phyloP scores from a whole-genome alignment of 2,329 filamentous ascomycete genomes.

The Apiospora marii region DNA sequence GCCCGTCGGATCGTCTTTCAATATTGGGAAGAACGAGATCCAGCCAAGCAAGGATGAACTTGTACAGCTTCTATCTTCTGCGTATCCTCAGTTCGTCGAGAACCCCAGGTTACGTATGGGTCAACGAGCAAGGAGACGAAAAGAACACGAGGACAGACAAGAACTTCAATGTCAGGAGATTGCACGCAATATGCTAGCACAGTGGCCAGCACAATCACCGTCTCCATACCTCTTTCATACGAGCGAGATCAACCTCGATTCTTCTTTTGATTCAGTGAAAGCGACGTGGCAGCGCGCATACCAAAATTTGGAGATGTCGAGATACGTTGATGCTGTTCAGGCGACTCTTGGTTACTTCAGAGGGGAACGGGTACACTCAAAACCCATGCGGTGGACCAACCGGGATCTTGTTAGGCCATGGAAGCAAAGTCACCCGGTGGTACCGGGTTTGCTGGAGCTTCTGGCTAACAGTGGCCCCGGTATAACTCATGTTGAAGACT shows the following conservation, averaged over 20 bases:
- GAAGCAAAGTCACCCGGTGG: not conserved
- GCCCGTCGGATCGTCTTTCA: not conserved
- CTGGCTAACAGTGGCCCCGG: not conserved
- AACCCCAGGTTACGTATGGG: not conserved
- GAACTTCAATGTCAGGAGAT: not conserved
- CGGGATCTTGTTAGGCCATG: not conserved
- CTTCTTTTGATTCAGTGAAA: not conserved
- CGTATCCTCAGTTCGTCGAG: not conserved
- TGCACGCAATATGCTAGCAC: not conserved
- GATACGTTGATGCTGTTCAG: not conserved
- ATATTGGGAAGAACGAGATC: not conserved
- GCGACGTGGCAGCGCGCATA: not conserved
- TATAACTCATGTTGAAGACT: not conserved
- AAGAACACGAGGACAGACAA: not conserved
- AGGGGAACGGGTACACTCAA: not conserved
- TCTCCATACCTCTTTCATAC: not conserved
- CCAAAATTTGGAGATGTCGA: not conserved
- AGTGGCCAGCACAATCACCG: not conserved
- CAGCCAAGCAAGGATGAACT: not conserved
- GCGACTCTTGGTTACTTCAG: not conserved
- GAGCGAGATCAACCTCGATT: not conserved
- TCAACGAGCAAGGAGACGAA: not conserved
- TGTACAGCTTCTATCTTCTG: not conserved
- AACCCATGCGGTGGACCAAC: not conserved
- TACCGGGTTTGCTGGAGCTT: not conserved